Conservation (phyloP, 2,329 filamentous ascomycete species). For the Sodiomyces alkalinus region DNA sequence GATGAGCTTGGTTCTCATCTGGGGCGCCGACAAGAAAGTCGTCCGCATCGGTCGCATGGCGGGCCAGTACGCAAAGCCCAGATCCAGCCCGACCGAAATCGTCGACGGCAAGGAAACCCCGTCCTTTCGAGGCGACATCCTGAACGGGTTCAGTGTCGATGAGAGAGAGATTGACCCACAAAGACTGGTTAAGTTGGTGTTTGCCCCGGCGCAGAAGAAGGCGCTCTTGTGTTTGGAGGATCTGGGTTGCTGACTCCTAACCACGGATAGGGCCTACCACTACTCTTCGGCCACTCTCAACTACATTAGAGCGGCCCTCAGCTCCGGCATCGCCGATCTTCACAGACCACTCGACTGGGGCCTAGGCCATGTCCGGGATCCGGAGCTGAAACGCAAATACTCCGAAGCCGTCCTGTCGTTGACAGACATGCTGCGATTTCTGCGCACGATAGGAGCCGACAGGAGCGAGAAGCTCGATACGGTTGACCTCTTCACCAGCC, state of each 20-base stretch:
- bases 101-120: constrained; percentile 68
- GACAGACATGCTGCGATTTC: constrained; percentile 83
- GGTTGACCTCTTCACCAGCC: constrained; percentile 88
- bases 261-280: constrained; percentile 59
- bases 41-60: constrained; percentile 93
- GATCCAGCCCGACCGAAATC: constrained; percentile 75
- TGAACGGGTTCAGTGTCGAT: constrained; percentile 74
- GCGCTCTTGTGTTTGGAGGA: neutral
- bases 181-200: constrained; percentile 53
- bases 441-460: constrained; percentile 83
- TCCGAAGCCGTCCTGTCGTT: constrained; percentile 71
- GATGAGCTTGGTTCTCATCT: constrained; percentile 93
- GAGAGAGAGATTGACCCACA: constrained; percentile 68
- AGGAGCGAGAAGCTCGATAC: constrained; percentile 73
- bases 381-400: constrained; percentile 74
- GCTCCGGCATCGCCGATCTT: constrained; percentile 82
- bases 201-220: too few species aligned
- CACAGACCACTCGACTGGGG: constrained; percentile 92
- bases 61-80: constrained; percentile 91
- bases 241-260: neutral
- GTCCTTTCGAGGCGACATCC: constrained; percentile 87
- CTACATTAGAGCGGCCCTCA: constrained; percentile 71
- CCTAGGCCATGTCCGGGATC: constrained; percentile 78
- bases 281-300: constrained; percentile 91
- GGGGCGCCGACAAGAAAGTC: constrained; percentile 67